These are phyloP conservation scores for Clavaria fumosa DNA, from an alignment of 768 basidiomycete species.

Conservation along the genomic window DNA sequence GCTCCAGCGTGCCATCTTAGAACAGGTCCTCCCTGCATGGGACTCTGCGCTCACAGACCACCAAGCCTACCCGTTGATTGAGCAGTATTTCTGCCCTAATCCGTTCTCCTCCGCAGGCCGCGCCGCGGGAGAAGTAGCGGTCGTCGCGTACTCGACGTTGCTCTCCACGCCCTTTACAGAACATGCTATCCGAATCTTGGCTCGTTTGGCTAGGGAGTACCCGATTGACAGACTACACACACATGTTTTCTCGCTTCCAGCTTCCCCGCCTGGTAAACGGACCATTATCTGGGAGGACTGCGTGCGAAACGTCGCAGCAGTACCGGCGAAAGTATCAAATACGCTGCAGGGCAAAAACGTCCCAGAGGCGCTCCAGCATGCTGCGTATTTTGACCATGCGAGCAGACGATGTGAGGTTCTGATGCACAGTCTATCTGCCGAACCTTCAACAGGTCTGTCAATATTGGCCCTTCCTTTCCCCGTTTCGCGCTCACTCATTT, in stretches of 20 bases:
- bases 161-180: conserved; percentile 32
- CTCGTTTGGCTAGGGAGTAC: conserved; percentile 41
- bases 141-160: conserved; percentile 52
- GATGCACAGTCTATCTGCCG: conserved; percentile 28
- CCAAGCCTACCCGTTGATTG: conserved; percentile 28
- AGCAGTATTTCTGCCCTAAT: conserved; percentile 67
- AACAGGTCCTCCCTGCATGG: conserved; percentile 59
- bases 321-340: conserved; percentile 76
- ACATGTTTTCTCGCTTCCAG: conserved; percentile 24
- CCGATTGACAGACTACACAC: conserved; percentile 52
- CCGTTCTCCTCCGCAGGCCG: conserved; percentile 34
- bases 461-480: conserved; percentile 1
- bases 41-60: conserved; percentile 35
- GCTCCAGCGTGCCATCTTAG: conserved; percentile 52
- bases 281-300: conserved; percentile 59
- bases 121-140: conserved; percentile 35
- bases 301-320: conserved; percentile 42
- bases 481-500: conserved; percentile 7
- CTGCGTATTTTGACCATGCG: conserved; percentile 38
- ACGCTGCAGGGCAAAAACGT: conserved; percentile 28
- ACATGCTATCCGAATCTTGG: conserved; percentile 38
- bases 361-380: conserved; percentile 38
- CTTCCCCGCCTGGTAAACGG: conserved; percentile 15
- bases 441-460: conserved; percentile 26
- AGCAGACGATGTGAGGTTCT: conserved; percentile 37